Evolutionary conservation across 257 asterid species (phyloP), one percentile per base, ranked within the genome.

Genomic region (Anisodus acutangulus): DNA sequence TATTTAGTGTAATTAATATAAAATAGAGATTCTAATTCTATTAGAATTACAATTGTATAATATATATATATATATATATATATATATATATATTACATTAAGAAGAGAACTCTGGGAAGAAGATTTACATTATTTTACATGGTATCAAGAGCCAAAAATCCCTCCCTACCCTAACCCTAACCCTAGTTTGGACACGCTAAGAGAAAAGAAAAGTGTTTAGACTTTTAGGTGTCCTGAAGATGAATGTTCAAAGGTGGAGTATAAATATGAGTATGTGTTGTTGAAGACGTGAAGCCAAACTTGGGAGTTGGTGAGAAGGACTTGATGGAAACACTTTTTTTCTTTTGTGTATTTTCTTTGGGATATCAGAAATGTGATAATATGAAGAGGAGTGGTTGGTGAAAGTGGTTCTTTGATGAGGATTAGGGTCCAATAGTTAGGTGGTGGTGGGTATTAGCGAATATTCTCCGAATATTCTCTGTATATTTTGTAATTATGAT

Each of bases 311-410:
- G 88, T 86, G 88, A 78, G 72, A 11, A 59, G 87, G 89, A 80
- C 80, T 4, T 55, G 86, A 71, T 85, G 79, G 79, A 86, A 82
- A 35, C 2, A 16, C 4, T 8, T 63, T 12, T 10, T 0, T 16
- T 4, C 19, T 7, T 59, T 6, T 6, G 6, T 13, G n/a, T 4
- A 4, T 62, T 62, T 62, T 2, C 2, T 47, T 6, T 16, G 17
- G 22, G 78, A 83, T 70, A 39, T 84, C 6, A 72, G 15, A 78
- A 49, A 78, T 35, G 8, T 71, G 74, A 54, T 87, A 63, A 60
- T 79, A 88, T 76, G 81, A 76, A 51, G 47, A 76, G 63, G 81
- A 85, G 92, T 72, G 92, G 93, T 93, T 89, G 97, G 95, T 92
- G 88, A 90, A 92, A 89, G 78, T 37, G 43, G 68, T 66, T 39